A percentile compares a stretch with the other conserved stretches of the same genome.
phyloP scores from a whole-genome alignment of 2,329 filamentous ascomycete species.

The Cladobotryum protrusum region DNA sequence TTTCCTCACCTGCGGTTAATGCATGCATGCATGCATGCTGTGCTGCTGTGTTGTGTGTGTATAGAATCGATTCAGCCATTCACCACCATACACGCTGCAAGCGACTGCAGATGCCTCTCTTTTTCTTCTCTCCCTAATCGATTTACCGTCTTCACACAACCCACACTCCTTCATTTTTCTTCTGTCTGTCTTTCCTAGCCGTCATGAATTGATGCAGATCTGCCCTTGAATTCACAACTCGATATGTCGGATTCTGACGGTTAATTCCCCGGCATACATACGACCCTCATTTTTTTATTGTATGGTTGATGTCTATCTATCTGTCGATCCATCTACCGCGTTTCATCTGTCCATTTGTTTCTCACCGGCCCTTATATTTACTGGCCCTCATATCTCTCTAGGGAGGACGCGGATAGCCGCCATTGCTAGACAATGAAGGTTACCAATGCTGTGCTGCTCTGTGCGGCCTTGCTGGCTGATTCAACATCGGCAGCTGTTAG shows the following conservation, averaged over 20 bases:
- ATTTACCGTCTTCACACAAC: not conserved
- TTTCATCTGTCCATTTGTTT: too few relatives aligned
- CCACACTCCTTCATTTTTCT: not conserved
- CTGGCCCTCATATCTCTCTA: too few relatives aligned
- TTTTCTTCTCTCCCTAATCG: not conserved
- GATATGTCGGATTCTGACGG: not conserved
- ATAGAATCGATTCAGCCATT: too few relatives aligned
- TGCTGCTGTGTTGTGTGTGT: too few relatives aligned
- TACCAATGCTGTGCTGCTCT: conserved; percentile 12
- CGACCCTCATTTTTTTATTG: too few relatives aligned
- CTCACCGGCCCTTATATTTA: too few relatives aligned
- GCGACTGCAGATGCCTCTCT: not conserved
- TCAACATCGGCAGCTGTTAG: conserved; percentile 10
- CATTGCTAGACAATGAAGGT: conserved; percentile 14
- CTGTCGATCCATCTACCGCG: too few relatives aligned
- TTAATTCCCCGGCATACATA: not conserved
- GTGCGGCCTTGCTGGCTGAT: conserved; percentile 12
- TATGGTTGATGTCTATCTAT: too few relatives aligned
- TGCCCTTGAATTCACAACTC: not conserved
- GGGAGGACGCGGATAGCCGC: too few relatives aligned
- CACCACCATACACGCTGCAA: too few relatives aligned
- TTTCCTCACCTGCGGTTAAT: not conserved
- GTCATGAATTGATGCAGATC: not conserved
- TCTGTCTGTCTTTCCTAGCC: not conserved
- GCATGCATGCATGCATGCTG: too few relatives aligned